These are phyloP conservation scores for Pythium volutum DNA, from an alignment of 352 stramenopile genomes.

Conservation along the genomic window DNA sequence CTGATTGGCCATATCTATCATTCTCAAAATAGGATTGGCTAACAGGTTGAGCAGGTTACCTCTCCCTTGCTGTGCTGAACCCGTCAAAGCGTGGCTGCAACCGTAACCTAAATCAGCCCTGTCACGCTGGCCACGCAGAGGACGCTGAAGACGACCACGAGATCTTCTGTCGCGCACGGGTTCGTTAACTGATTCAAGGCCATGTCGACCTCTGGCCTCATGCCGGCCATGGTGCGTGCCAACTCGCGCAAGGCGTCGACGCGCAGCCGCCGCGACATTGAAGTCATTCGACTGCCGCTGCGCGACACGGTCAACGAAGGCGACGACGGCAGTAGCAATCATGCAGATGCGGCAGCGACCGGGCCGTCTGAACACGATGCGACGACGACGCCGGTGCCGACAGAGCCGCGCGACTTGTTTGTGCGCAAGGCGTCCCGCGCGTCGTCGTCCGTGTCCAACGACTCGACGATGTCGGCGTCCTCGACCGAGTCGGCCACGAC, in stretches of 20 bases:
- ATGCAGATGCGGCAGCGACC: not conserved
- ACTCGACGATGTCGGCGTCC: slow-evolving; percentile 7
- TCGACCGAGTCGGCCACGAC: not conserved
- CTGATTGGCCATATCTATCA: slow-evolving; percentile 3
- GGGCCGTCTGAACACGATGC: not conserved
- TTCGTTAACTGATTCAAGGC: too few species aligned
- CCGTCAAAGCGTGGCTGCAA: too few species aligned
- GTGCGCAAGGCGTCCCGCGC: slow-evolving; percentile 8
- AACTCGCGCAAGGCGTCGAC: slow-evolving; percentile 7
- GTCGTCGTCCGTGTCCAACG: slow-evolving; percentile 16
- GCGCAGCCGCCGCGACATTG: slow-evolving; percentile 34
- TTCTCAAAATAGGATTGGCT: not conserved
- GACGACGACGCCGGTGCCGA: not conserved
- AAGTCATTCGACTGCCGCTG: slow-evolving; percentile 66
- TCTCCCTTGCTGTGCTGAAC: not conserved
- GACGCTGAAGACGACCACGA: too few species aligned
- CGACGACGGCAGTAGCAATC: slow-evolving; percentile 22
- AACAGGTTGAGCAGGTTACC: not conserved
- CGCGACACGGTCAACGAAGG: slow-evolving; percentile 67
- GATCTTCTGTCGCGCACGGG: too few species aligned
- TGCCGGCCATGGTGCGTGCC: not conserved
- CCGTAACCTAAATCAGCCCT: too few species aligned
- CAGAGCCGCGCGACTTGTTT: not conserved
- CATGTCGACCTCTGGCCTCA: too few species aligned
- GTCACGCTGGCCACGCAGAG: too few species aligned